Percentiles rank a stretch among this genome's conserved stretches.
Conservation (phyloP, 148 eudicot species). For the Selenicereus undatus region DNA sequence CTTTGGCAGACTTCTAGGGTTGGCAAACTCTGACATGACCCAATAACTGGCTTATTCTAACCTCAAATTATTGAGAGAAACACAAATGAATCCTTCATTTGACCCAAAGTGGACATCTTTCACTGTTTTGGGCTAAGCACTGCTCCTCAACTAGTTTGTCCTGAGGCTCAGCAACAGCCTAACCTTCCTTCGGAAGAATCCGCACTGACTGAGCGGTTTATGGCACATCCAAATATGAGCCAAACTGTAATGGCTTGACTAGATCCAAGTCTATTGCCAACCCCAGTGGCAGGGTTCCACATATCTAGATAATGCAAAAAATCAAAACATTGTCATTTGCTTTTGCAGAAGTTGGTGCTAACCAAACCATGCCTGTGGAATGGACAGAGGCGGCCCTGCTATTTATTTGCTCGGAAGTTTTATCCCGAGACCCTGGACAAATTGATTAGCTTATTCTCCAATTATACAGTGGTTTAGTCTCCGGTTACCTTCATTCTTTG, state of each 20-base stretch:
- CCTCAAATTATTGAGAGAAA: not conserved
- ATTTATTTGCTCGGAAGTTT: conserved; percentile 44
- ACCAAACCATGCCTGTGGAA: conserved; percentile 44
- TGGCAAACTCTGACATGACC: not conserved
- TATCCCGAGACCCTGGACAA: conserved; percentile 36
- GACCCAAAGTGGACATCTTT: not conserved
- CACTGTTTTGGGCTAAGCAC: too few species aligned
- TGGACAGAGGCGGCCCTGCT: conserved; percentile 47
- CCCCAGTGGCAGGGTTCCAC: not conserved
- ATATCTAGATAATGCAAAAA: not conserved
- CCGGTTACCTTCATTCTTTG: conserved; percentile 29
- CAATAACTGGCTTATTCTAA: not conserved
- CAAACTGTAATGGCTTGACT: not conserved
- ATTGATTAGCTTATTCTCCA: conserved; percentile 38
- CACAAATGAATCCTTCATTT: not conserved
- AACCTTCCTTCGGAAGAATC: not conserved
- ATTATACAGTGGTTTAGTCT: conserved; percentile 38
- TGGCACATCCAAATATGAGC: not conserved
- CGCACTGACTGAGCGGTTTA: not conserved
- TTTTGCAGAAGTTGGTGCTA: conserved; percentile 29
- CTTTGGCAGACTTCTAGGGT: not conserved
- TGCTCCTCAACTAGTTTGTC: too few species aligned
- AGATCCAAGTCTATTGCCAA: not conserved
- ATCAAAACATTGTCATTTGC: not conserved
- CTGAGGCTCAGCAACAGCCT: not conserved